These are phyloP conservation scores for Hibiscus syriacus DNA, from an alignment of 345 rosid genomes.

Conservation along the genomic window DNA sequence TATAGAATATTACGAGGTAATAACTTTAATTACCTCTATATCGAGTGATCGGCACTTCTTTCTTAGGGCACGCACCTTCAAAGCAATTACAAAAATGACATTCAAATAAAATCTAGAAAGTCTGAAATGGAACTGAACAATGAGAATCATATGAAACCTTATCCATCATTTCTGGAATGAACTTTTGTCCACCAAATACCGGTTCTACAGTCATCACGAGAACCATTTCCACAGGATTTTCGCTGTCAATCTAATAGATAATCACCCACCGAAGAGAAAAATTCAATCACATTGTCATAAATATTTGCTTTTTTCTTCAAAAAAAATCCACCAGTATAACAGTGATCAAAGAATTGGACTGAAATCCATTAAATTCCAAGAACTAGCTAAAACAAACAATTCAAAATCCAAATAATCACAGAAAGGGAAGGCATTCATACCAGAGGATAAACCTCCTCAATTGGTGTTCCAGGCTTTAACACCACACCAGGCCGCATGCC, in stretches of 20 bases:
- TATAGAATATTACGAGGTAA: neutral
- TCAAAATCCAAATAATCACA: neutral
- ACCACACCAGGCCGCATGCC: conserved; percentile 94
- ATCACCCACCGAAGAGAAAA: neutral
- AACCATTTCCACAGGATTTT: conserved; percentile 82
- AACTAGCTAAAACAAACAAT: neutral
- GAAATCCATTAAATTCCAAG: neutral
- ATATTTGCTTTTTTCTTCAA: neutral
- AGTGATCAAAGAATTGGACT: neutral
- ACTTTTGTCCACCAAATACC: conserved; percentile 93
- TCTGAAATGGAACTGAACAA: neutral
- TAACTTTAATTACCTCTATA: conserved; percentile 50
- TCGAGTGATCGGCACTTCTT: conserved; percentile 67
- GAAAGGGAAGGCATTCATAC: conserved; percentile 26
- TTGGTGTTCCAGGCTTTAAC: conserved; percentile 71
- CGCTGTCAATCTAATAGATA: conserved; percentile 49
- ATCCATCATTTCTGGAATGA: conserved; percentile 83
- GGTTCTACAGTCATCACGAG: conserved; percentile 88
- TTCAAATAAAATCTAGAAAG: neutral
- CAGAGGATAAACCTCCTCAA: conserved; percentile 84
- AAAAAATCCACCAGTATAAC: neutral
- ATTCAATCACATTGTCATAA: neutral
- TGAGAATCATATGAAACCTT: conserved; percentile 35
- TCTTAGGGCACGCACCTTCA: conserved; percentile 57
- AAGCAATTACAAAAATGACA: neutral